Evolutionary conservation across 2,329 filamentous ascomycete species (phyloP).

Genomic region (Sordariomycetes sp.): DNA sequence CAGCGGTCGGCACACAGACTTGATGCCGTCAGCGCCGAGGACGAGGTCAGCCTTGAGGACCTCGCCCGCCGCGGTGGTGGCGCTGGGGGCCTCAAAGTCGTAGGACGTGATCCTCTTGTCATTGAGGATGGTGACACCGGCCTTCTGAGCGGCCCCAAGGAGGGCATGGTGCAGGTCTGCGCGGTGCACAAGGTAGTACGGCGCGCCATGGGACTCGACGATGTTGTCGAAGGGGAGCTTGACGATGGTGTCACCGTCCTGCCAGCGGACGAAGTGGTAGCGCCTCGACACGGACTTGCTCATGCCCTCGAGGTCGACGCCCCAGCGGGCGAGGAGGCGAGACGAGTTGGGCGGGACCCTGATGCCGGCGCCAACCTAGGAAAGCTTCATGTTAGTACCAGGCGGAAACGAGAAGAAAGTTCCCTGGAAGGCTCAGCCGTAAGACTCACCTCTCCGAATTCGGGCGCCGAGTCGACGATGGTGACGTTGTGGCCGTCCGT

Average conservation of each 20-base stretch:
- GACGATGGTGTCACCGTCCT: slow-evolving; percentile 14
- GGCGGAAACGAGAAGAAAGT: background rate
- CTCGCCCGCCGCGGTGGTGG: slow-evolving; percentile 11
- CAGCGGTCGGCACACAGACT: slow-evolving; percentile 31
- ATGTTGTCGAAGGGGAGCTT: slow-evolving; percentile 10
- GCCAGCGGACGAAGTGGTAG: slow-evolving; percentile 16
- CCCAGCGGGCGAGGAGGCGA: slow-evolving; percentile 14
- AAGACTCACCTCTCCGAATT: slow-evolving; percentile 8
- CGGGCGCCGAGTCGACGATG: slow-evolving; percentile 10
- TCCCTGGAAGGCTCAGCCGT: background rate
- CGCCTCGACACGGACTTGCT: slow-evolving; percentile 13
- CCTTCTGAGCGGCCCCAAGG: slow-evolving; percentile 11
- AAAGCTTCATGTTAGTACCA: background rate
- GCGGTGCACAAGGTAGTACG: slow-evolving; percentile 19
- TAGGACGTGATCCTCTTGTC: slow-evolving; percentile 15
- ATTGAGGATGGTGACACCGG: slow-evolving; percentile 15
- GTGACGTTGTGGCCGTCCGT: slow-evolving; percentile 11
- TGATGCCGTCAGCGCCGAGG: slow-evolving; percentile 43
- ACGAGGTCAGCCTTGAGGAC: slow-evolving; percentile 35
- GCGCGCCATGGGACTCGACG: slow-evolving; percentile 13
- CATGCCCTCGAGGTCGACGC: slow-evolving; percentile 14
- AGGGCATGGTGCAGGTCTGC: slow-evolving; percentile 19
- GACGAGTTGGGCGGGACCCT: slow-evolving; percentile 18
- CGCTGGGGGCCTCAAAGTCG: slow-evolving; percentile 11
- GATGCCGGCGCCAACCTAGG: slow-evolving; percentile 16